Percentiles rank a stretch among this genome's conserved stretches.
phyloP scores from a whole-genome alignment of 139 green algal species.

The Auxenochlorella pyrenoidosa region DNA sequence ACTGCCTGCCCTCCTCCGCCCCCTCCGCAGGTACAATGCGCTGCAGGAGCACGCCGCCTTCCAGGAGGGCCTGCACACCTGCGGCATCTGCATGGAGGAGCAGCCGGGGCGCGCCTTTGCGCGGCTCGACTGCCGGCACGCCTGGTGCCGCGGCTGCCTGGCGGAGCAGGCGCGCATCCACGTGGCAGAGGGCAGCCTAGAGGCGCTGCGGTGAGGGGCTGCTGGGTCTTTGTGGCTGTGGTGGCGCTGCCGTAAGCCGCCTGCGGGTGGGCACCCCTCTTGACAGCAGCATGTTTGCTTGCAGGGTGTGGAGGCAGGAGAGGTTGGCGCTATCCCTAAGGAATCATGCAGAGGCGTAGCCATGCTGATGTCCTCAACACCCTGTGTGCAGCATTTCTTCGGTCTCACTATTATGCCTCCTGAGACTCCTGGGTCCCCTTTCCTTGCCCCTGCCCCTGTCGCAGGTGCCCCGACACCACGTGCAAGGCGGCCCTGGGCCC shows the following conservation, averaged over 20 bases:
- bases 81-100: slow-evolving; percentile 77
- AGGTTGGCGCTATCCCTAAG: too few species aligned
- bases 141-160: slow-evolving; percentile 83
- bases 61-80: slow-evolving; percentile 24
- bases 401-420: too few species aligned
- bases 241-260: too few species aligned
- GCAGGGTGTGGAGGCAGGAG: too few species aligned
- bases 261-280: too few species aligned
- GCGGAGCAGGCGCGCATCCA: slow-evolving; percentile 48
- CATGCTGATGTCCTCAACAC: too few species aligned
- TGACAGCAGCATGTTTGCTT: too few species aligned
- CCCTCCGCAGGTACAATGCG: slow-evolving; percentile 42
- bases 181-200: slow-evolving; percentile 70
- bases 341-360: too few species aligned
- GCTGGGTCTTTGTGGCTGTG: too few species aligned
- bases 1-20: too few species aligned
- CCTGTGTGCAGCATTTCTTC: too few species aligned
- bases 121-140: slow-evolving; percentile 74
- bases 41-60: slow-evolving; percentile 41
- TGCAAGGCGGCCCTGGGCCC: slow-evolving; percentile 66
- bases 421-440: background rate
- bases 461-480: slow-evolving; percentile 69
- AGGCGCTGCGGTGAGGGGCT: slow-evolving; percentile 45
- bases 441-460: background rate
- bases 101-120: slow-evolving; percentile 60